Base-by-base conservation (phyloP, 148 eudicot genomes). In the Agrostemma githago region DNA sequence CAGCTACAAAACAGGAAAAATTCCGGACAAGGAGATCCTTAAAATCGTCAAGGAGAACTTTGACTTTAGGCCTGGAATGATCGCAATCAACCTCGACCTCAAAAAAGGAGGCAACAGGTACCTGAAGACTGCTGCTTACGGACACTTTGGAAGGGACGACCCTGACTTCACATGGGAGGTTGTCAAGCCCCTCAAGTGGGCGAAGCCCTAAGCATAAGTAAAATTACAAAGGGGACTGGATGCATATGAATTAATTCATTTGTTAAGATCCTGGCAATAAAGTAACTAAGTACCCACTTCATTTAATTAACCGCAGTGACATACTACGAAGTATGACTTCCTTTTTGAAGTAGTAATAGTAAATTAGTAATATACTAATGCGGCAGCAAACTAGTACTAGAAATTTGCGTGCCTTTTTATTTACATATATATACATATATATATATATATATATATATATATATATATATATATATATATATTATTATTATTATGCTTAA, bases 51-150 rank as follows among this genome's bases (percentile, higher is more conserved):
- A 88, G 89, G 89, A 88, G 82, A 88, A 71, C 26, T 88, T 88
- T 44, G 91, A 88, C 73, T 88, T 88, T 75, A 82, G 91, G 83
- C 91, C 91, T 5, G 91, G 91, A 38, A 86, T 88, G 91, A 88
- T 88, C 48, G 66, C 89, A 2, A 84, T 84, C 48, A 81, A 88
- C 83, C 83, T 88, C 48, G 91, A 88, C 65, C 87, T 88, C 64
- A 82, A 82, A 84, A 82, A 89, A 37, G 91, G 90, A 53, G 88
- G 88, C 26, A 83, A 83, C 34, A 83, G 90, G 81, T 85, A 80
- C 84, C 76, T 78, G 74, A 85, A 85, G 81, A 85, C 88, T 0
- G 88, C 88, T 65, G 84, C 81, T 6, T 78, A 82, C 40, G 84
- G 82, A 19, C 84, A 82, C 51, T 82, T 82, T 17, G 84, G 84